Evolutionary conservation across 2,329 filamentous ascomycete genomes (phyloP).

Genomic region (Ophiostoma montium): DNA sequence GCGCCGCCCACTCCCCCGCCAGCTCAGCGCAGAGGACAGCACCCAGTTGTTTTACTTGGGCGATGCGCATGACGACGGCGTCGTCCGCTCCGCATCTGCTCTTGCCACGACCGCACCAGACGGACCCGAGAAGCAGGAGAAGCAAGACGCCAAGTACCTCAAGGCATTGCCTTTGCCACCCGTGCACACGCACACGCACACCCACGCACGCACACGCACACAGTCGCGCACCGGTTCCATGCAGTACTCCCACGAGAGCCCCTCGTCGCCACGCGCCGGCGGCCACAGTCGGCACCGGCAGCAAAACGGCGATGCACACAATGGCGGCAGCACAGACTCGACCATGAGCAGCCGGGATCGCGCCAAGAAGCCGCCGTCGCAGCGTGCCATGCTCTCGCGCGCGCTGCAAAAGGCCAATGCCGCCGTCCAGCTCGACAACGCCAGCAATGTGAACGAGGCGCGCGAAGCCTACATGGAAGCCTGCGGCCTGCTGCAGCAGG

Average conservation of each 20-base stretch:
- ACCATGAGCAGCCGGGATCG: constrained; percentile 22
- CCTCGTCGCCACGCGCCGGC: constrained; percentile 16
- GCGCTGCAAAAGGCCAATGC: constrained; percentile 92
- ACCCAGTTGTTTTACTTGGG: constrained; percentile 12
- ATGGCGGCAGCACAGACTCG: constrained; percentile 27
- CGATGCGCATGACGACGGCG: constrained; percentile 3
- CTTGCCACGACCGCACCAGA: neutral
- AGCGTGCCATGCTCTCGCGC: constrained; percentile 94
- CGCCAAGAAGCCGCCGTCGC: constrained; percentile 41
- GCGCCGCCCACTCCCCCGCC: constrained; percentile 5
- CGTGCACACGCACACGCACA: neutral
- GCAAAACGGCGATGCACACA: constrained; percentile 21
- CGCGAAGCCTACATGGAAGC: constrained; percentile 85
- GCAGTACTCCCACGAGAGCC: constrained; percentile 21
- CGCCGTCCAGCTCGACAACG: constrained; percentile 90
- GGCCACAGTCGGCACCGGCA: constrained; percentile 34
- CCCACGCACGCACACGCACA: neutral
- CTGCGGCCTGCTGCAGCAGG: constrained; percentile 73
- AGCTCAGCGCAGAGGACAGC: constrained; percentile 13
- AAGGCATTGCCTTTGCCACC: neutral
- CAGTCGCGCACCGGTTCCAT: constrained; percentile 15
- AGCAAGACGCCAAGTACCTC: neutral
- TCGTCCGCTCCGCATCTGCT: neutral
- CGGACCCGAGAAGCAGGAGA: neutral
- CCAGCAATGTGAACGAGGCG: constrained; percentile 83